Evolutionary conservation across 2,329 filamentous ascomycete species (phyloP).

Genomic region (Cadophora sp.): DNA sequence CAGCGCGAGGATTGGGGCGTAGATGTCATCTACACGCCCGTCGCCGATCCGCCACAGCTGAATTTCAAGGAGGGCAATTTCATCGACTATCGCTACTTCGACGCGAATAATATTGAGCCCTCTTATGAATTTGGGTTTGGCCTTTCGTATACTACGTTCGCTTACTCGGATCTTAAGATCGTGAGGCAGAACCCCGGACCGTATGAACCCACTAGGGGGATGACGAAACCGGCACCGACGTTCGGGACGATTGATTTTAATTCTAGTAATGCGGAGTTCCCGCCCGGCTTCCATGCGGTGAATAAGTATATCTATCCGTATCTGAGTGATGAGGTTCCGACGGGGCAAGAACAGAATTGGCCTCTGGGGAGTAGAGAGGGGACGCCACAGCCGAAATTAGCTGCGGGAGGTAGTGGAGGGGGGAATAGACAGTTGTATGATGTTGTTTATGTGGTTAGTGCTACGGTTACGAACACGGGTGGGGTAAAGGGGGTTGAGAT

Average conservation of each 20-base stretch:
- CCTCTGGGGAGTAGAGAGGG: constrained; percentile 52
- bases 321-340: constrained; percentile 53
- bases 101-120: constrained; percentile 65
- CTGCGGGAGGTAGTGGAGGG: constrained; percentile 59
- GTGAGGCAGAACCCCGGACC: constrained; percentile 36
- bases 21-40: constrained; percentile 49
- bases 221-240: constrained; percentile 67
- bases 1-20: constrained; percentile 51
- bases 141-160: constrained; percentile 79
- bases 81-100: constrained; percentile 83
- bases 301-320: constrained; percentile 61
- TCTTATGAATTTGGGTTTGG: constrained; percentile 85
- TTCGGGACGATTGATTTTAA: constrained; percentile 68
- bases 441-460: constrained; percentile 58
- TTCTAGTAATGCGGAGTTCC: constrained; percentile 70
- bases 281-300: constrained; percentile 55
- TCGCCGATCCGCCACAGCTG: constrained; percentile 64
- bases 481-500: constrained; percentile 60
- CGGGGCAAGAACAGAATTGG: constrained; percentile 27
- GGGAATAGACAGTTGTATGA: constrained; percentile 62
- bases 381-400: constrained; percentile 51
- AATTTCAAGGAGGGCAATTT: constrained; percentile 80
- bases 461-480: constrained; percentile 64
- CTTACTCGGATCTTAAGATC: constrained; percentile 69
- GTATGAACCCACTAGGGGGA: constrained; percentile 61